Conservation (phyloP, 352 stramenopile genomes). For the Pythium scleroteichum region DNA sequence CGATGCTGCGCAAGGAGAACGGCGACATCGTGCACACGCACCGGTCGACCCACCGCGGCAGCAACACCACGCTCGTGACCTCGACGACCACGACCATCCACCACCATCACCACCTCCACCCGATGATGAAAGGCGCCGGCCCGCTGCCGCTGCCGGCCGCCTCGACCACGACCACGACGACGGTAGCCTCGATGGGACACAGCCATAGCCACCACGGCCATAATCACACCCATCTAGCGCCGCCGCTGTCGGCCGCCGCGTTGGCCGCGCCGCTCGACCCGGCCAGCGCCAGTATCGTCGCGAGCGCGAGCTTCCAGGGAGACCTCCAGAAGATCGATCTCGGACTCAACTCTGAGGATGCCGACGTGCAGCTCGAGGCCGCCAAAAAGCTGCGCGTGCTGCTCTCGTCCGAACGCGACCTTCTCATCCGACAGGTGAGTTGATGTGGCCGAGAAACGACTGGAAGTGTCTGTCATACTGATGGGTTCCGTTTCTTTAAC, state of each 20-base stretch:
- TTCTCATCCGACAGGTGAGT: conserved; percentile 81
- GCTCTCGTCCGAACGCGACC: conserved; percentile 80
- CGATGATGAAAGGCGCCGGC: conserved; percentile 12
- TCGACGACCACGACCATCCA: conserved; percentile 82
- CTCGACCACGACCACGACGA: conserved; percentile 17
- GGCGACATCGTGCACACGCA: conserved; percentile 78
- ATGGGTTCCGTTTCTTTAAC: neutral
- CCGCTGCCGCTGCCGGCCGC: conserved; percentile 1
- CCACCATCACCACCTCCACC: conserved; percentile 39
- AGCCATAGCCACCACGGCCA: conserved; percentile 35
- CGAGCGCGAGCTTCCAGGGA: conserved; percentile 69
- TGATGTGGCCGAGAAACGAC: too few species aligned
- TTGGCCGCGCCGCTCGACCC: conserved; percentile 33
- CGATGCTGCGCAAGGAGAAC: conserved; percentile 68
- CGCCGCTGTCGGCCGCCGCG: conserved; percentile 15
- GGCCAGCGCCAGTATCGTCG: conserved; percentile 33
- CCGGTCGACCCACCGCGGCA: conserved; percentile 69
- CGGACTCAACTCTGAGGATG: conserved; percentile 79
- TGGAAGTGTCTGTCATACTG: neutral
- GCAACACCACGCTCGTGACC: conserved; percentile 72
- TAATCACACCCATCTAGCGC: conserved; percentile 44
- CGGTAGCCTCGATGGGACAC: conserved; percentile 23
- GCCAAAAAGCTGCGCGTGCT: conserved; percentile 87
- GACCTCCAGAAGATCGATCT: conserved; percentile 84
- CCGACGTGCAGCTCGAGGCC: conserved; percentile 79